These are phyloP conservation scores for Trichoderma guizhouense DNA, from an alignment of 2,329 filamentous ascomycete genomes.

Conservation along the genomic window DNA sequence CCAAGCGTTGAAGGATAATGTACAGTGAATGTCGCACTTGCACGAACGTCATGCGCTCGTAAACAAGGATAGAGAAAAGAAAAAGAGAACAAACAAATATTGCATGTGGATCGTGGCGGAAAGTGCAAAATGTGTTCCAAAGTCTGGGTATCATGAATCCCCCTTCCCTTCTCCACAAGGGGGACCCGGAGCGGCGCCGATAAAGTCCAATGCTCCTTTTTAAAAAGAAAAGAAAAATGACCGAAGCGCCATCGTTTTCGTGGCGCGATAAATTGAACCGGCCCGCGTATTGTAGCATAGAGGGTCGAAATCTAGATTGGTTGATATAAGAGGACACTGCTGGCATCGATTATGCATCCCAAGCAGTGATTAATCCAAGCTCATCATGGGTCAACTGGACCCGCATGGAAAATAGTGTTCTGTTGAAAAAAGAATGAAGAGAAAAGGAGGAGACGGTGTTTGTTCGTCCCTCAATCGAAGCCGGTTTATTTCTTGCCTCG, in stretches of 20 bases:
- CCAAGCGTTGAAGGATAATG: slow-evolving; percentile 9
- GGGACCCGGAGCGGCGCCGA: slow-evolving; percentile 9
- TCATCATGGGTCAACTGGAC: background rate
- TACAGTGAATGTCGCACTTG: slow-evolving; percentile 12
- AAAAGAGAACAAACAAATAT: background rate
- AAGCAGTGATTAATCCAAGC: background rate
- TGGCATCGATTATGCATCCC: background rate
- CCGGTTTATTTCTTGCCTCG: slow-evolving; percentile 52
- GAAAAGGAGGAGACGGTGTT: background rate
- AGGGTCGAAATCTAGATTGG: background rate
- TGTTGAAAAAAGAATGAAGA: background rate
- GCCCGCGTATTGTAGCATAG: background rate
- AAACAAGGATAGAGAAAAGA: background rate
- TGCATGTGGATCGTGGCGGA: slow-evolving; percentile 10
- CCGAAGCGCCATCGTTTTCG: slow-evolving; percentile 1
- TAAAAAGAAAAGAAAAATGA: background rate
- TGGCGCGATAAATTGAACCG: slow-evolving; percentile 9
- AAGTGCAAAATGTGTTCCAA: slow-evolving; percentile 17
- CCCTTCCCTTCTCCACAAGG: background rate
- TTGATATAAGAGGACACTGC: background rate
- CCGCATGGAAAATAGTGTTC: background rate
- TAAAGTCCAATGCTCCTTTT: slow-evolving; percentile 15
- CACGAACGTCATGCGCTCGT: slow-evolving; percentile 9
- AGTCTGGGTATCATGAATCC: slow-evolving; percentile 19
- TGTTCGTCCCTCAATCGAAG: background rate